Conservation (phyloP, 257 asterid genomes). For the Parsonsia alboflavescens region DNA sequence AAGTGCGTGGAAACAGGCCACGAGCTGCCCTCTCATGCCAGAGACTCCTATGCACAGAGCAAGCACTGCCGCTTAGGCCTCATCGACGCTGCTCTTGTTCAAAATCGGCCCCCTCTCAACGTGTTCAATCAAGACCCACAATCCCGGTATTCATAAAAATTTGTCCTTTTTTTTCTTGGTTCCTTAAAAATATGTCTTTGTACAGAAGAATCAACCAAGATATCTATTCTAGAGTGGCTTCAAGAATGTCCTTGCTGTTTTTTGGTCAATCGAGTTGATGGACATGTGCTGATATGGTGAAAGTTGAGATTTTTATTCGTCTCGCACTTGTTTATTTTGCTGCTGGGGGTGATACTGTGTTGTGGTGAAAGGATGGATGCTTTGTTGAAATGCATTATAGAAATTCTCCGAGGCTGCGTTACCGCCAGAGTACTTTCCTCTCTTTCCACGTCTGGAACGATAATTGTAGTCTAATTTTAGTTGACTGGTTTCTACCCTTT, state of each 20-base stretch:
- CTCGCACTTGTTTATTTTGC: not conserved
- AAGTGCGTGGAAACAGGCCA: constrained; percentile 91
- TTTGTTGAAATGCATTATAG: not conserved
- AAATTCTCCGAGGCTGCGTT: not conserved
- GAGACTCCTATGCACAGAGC: constrained; percentile 59
- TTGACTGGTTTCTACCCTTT: not conserved
- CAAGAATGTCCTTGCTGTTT: not conserved
- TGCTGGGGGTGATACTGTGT: not conserved
- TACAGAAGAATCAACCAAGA: not conserved
- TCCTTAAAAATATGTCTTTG: not conserved
- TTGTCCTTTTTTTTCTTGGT: not conserved
- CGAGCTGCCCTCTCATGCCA: constrained; percentile 75
- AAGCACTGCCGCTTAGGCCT: constrained; percentile 94
- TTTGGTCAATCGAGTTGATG: not conserved
- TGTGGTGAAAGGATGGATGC: not conserved
- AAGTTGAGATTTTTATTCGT: not conserved
- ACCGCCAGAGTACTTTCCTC: not conserved
- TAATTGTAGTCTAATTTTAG: not conserved
- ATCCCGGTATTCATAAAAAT: constrained; percentile 36
- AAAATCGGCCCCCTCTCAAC: constrained; percentile 74
- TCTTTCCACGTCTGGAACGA: not conserved
- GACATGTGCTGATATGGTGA: not conserved
- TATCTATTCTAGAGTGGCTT: no score
- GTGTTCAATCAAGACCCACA: constrained; percentile 78
- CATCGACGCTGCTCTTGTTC: constrained; percentile 65